phyloP scores from a whole-genome alignment of 1,139 yeast species.

The Geotrichum restrictum region DNA sequence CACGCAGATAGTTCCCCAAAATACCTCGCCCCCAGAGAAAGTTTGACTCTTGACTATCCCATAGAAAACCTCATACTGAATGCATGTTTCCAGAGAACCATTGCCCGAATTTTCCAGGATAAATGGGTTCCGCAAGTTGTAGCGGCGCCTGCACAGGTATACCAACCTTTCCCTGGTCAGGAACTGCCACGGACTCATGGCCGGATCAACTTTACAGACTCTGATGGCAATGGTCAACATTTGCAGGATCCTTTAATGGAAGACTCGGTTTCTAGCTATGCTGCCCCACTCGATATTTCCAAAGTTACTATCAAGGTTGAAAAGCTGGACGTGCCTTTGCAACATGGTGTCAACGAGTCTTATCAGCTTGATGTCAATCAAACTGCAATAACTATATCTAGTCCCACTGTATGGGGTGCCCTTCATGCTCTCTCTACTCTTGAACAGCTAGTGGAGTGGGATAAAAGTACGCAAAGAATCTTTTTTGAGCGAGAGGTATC shows the following conservation, averaged over 20 bases:
- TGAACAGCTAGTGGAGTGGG: slow-evolving; percentile 41
- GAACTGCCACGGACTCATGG: slow-evolving; percentile 20
- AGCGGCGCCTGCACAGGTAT: slow-evolving; percentile 13
- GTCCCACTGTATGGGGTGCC: slow-evolving; percentile 48
- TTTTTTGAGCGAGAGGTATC: slow-evolving; percentile 40
- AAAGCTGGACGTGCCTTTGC: slow-evolving; percentile 39
- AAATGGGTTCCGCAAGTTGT: slow-evolving; percentile 26
- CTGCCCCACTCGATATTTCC: not conserved
- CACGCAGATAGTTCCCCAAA: not conserved
- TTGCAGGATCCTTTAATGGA: not conserved
- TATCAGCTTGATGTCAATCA: slow-evolving; percentile 35
- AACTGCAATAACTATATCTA: slow-evolving; percentile 33
- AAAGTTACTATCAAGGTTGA: slow-evolving; percentile 28
- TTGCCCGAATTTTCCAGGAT: slow-evolving; percentile 23
- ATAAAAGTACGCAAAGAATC: not conserved
- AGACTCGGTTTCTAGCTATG: too few species aligned
- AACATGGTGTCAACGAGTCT: slow-evolving; percentile 45
- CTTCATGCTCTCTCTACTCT: slow-evolving; percentile 46
- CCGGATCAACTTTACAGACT: too few species aligned
- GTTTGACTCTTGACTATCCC: not conserved
- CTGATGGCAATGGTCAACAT: too few species aligned
- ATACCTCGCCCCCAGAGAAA: not conserved
- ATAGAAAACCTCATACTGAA: slow-evolving; percentile 21
- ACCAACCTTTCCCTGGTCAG: slow-evolving; percentile 24
- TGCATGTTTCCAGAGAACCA: slow-evolving; percentile 26